phyloP scores from a whole-genome alignment of 179 eudicot species.

The Nepenthes alata region DNA sequence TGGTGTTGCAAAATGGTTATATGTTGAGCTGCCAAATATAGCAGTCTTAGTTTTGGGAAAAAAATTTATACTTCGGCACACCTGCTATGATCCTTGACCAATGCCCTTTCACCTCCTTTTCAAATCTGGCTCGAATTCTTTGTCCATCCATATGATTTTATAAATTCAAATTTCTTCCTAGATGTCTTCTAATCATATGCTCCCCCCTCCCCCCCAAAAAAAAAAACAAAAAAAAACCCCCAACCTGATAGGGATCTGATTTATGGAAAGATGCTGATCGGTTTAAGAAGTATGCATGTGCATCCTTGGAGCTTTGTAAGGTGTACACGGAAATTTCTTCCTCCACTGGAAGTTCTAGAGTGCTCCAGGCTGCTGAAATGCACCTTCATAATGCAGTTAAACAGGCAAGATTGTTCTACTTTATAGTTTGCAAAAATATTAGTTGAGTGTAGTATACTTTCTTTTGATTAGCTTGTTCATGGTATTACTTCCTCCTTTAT shows the following conservation, averaged over 20 bases:
- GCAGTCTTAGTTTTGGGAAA: too few relatives aligned
- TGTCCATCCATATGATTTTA: not conserved
- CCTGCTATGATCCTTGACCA: too few relatives aligned
- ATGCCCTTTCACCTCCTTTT: too few relatives aligned
- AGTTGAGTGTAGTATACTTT: not conserved
- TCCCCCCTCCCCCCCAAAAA: too few relatives aligned
- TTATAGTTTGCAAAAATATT: not conserved
- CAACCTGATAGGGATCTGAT: conserved; percentile 53
- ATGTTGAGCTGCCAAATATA: too few relatives aligned
- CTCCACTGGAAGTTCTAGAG: conserved; percentile 36
- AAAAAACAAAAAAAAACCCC: not conserved
- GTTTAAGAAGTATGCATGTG: conserved; percentile 70
- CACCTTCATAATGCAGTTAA: conserved; percentile 68
- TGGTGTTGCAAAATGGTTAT: too few relatives aligned
- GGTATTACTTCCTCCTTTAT: not conserved
- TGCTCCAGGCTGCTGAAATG: conserved; percentile 77
- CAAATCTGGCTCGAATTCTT: too few relatives aligned
- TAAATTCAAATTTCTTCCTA: not conserved
- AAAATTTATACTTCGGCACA: too few relatives aligned
- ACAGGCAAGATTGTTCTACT: conserved; percentile 36
- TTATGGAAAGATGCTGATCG: conserved; percentile 66
- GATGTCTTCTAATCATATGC: too few relatives aligned
- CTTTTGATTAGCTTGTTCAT: not conserved
- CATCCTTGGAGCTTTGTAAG: conserved; percentile 77
- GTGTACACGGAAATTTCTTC: conserved; percentile 56